These are phyloP conservation scores for Leptodontidium sp. DNA, from an alignment of 2,329 filamentous ascomycete genomes.

Conservation along the genomic window DNA sequence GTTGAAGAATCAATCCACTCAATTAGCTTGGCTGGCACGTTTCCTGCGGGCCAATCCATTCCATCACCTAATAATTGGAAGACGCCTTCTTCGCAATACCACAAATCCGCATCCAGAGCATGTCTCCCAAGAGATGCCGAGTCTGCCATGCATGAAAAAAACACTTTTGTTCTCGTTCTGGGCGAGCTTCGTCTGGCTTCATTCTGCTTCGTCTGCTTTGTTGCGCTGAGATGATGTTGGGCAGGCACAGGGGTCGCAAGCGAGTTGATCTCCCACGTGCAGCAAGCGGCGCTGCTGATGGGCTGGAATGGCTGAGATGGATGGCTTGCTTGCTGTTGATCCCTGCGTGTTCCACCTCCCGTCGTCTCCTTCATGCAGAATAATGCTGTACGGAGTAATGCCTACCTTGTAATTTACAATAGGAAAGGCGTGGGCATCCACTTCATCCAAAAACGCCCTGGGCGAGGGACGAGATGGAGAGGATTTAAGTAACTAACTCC, in stretches of 20 bases:
- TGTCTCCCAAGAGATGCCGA: neutral
- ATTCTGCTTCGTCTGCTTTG: neutral
- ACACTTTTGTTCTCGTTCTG: conserved; percentile 13
- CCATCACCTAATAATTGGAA: conserved; percentile 6
- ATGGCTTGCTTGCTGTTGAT: neutral
- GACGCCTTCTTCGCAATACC: neutral
- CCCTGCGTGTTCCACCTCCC: conserved; percentile 3
- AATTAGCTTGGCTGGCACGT: neutral
- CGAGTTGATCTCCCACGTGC: conserved; percentile 18
- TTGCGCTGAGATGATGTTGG: neutral
- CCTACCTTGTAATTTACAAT: neutral
- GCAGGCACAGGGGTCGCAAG: neutral
- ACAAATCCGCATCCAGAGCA: neutral
- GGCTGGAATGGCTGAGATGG: neutral
- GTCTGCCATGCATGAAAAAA: conserved; percentile 11
- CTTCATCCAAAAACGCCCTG: neutral
- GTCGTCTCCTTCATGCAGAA: neutral
- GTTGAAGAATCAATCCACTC: neutral
- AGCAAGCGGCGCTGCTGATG: neutral
- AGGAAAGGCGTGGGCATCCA: neutral
- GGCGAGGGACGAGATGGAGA: neutral
- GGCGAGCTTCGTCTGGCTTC: neutral
- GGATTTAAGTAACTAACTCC: neutral
- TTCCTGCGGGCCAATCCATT: neutral
- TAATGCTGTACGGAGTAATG: neutral